Base-by-base conservation (phyloP, 1,284 basidiomycete species). In the Ustilago cynodontis region DNA sequence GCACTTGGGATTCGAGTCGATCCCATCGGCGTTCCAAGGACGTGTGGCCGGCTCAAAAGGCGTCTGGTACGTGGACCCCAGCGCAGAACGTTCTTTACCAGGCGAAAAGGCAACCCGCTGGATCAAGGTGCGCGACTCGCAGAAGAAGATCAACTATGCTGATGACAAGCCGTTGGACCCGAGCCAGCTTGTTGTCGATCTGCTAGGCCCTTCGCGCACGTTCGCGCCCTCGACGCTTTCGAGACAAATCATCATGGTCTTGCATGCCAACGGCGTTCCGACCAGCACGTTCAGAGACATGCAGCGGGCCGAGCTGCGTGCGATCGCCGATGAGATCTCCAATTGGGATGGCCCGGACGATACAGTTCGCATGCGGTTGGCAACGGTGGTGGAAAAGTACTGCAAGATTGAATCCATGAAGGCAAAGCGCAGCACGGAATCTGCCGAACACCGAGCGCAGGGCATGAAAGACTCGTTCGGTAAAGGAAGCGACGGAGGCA, bases 11-110 rank as follows among this genome's bases (percentile, higher is more conserved):
- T 57, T 24, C 37, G 24, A 22, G 0, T 39, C 57, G 2, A 41
- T 77, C 18, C 69, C 81, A 0, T 73, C 76, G 0, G 79, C 80
- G 0, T 71, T 82, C 18, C 84, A 86, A 62, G 84, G 68, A 10
- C 71, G 84, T 0, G 56, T 84, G 16, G 83, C 79, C 1, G 74
- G 77, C 0, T 74, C 79, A 13, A 86, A 86, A 55, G 84, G 84
- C 54, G 57, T 69, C 43, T 73, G 54, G 65, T 59, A 31, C 6
- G 11, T 51, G 37, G 81, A 81, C 51, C 41, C 77, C 59, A 4
- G 71, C 55, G 77, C 72, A 31, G 18, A 29, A 51, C 33, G 62
- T 54, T 11, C 61, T 37, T 6, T 59, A 2, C 33, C 52, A 37
- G 29, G 54, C 49, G 24, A 68, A 50, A 51, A 56, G 51, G 10